Conservation (phyloP, 257 asterid species). For the Fraxinus excelsior region DNA sequence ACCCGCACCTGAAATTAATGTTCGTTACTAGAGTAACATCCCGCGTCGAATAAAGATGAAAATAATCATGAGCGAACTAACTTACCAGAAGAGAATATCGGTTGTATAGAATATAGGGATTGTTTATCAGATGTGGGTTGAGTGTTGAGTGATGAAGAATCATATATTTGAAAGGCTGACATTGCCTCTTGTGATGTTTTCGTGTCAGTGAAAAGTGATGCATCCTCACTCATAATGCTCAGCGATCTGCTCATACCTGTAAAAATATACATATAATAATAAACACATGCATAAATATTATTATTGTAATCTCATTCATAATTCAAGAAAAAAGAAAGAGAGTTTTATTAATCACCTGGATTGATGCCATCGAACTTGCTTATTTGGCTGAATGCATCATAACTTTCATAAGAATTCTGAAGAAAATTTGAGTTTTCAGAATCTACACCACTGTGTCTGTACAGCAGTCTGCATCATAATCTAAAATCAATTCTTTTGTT, state of each 20-base stretch:
- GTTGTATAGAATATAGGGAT: constrained; percentile 44
- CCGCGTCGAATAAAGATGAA: not conserved
- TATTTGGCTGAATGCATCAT: constrained; percentile 36
- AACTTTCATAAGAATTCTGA: constrained; percentile 40
- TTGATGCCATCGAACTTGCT: constrained; percentile 36
- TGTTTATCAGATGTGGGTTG: constrained; percentile 43
- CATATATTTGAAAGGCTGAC: constrained; percentile 37
- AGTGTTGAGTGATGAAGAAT: constrained; percentile 32
- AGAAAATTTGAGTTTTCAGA: constrained; percentile 28
- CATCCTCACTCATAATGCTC: constrained; percentile 25
- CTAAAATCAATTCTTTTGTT: not conserved
- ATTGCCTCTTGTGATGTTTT: constrained; percentile 44
- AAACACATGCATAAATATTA: not conserved
- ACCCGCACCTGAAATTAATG: constrained; percentile 29
- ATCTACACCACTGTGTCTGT: not conserved
- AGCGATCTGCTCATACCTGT: not conserved
- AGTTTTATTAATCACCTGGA: constrained; percentile 27
- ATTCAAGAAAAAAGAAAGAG: not conserved
- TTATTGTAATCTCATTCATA: not conserved
- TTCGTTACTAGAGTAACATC: not conserved
- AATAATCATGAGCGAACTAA: not conserved
- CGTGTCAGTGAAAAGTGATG: constrained; percentile 35
- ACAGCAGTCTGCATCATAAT: not conserved
- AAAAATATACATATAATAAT: constrained; percentile 5
- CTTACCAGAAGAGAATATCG: constrained; percentile 50